Evolutionary conservation across 495 filamentous ascomycete genomes (phyloP), one percentile per base, ranked within the genome.

Genomic region (Penicillium robsamsonii): DNA sequence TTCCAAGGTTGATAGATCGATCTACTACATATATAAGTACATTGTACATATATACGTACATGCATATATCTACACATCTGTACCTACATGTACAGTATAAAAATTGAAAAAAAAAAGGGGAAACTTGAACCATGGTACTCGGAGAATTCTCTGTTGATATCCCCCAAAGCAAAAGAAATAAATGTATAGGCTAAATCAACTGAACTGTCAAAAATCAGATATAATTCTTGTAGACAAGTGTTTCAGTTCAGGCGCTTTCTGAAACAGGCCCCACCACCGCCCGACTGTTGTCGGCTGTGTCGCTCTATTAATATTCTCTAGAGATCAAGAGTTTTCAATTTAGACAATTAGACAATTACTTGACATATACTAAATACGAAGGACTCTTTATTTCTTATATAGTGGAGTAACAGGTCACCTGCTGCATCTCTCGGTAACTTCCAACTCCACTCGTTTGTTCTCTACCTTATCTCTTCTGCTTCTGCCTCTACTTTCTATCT

Each of bases 241-340:
- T 69, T 67, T 69, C 66, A 66, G 60, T 55, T 56, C 50, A 54
- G 52, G 66, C 66, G 66, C 66, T 56, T 64, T 69, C 66, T 66
- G 66, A 69, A 69, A 69, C 66, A n/a, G 52, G 54, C 58, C 66
- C 66, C 65, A 60, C 51, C 50, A 61, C 38, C 44, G 56, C 55
- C 65, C 62, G 65, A 68, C 56, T 63, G 61, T 53, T 55, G 55
- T 59, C 61, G 61, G 64, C 56, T 67, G 61, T 61, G 58, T 58
- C 38, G 59, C 60, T 68, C 65, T 68, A 68, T 68, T 68, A 68
- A 68, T 68, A 68, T 63, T 65, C 57, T 27, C 18, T 31, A 46
- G 27, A 8, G 45, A 46, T 12, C 11, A 37, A 38, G 5, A 38
- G 35, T 38, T 37, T 37, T 13, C 33, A n/a, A n/a, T 5, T 27